Conservation (phyloP, 2,329 filamentous ascomycete species). For the Onygenales sp. region DNA sequence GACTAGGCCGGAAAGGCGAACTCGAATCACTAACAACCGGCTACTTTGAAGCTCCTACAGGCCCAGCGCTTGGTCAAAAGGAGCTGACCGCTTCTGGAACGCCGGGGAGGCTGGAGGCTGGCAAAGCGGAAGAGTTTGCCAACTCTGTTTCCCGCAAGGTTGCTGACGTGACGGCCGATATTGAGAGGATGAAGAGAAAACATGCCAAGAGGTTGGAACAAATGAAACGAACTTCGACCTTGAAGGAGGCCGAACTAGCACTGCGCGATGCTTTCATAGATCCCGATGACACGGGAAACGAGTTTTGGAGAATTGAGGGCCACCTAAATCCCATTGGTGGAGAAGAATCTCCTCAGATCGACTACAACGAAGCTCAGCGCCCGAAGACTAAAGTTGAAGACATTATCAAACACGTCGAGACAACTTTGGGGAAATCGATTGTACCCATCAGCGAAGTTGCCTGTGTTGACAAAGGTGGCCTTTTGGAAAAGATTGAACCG, state of each 20-base stretch:
- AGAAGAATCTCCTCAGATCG: slow-evolving; percentile 26
- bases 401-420: slow-evolving; percentile 66
- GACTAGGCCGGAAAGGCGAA: slow-evolving; percentile 74
- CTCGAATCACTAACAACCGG: slow-evolving; percentile 72
- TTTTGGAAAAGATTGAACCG: slow-evolving; percentile 45
- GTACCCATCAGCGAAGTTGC: slow-evolving; percentile 55
- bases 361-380: slow-evolving; percentile 31
- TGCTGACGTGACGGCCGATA: slow-evolving; percentile 65
- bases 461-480: slow-evolving; percentile 69
- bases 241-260: slow-evolving; percentile 67
- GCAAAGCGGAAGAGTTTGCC: slow-evolving; percentile 75
- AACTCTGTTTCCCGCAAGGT: slow-evolving; percentile 66
- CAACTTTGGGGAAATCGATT: slow-evolving; percentile 57
- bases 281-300: slow-evolving; percentile 44
- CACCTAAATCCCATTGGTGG: slow-evolving; percentile 21
- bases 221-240: slow-evolving; percentile 59
- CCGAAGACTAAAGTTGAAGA: slow-evolving; percentile 50
- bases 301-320: slow-evolving; percentile 58
- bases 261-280: slow-evolving; percentile 57
- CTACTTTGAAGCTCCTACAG: slow-evolving; percentile 59
- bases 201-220: slow-evolving; percentile 68
- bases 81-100: slow-evolving; percentile 22
- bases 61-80: slow-evolving; percentile 15
- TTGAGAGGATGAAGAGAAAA: slow-evolving; percentile 71
- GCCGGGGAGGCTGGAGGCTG: slow-evolving; percentile 58